Evolutionary conservation across 352 stramenopile genomes (phyloP), one percentile per base, ranked within the genome.

Genomic region (Hyaloperonospora brassicae): DNA sequence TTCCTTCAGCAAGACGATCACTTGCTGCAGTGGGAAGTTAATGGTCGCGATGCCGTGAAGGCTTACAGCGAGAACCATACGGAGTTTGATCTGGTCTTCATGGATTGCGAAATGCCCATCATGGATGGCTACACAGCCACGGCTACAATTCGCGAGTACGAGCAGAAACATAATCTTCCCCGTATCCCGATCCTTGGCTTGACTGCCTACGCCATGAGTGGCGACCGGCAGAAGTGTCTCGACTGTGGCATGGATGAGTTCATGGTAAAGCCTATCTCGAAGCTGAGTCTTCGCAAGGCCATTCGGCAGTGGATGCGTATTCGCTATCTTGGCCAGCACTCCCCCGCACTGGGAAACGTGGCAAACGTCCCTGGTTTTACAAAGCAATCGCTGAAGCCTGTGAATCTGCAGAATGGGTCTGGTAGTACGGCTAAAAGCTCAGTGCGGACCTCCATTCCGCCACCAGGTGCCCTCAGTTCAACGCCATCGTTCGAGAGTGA

Each of bases 71-170:
- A 72, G 4, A 59, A 86, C 24, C 51, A 66, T 25, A 55, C 61
- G 22, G 68, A 77, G 41, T 89, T 79, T 55, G 74, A 86, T 27
- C 36, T 88, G 41, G 69, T 89, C 35, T 86, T 88, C 50, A 89
- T 89, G 79, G 79, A 89, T 50, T 87, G 77, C 48, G 79, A 89
- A 55, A 89, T 89, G 79, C 79, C 79, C n/a, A 66, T 88, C n/a
- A 88, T 89, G 79, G 75, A 89, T 53, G 79, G 79, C 5, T 89
- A 89, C 54, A 69, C 75, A 8, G 79, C 79, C 13, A 86, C 79
- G 0, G 62, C 59, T 31, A 52, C 64, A 23, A 87, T 89, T 47
- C 76, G 79, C 9, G 51, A 86, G 50, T 86, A 79, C 50, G 79
- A 86, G 42, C 46, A 36, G 13, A 73, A 86, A n/a, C 74, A 84